A percentile compares a stretch with the other conserved stretches of the same genome.
Conservation (phyloP, 192 early-diverging fungal genomes). For the Entomortierella parvispora region DNA sequence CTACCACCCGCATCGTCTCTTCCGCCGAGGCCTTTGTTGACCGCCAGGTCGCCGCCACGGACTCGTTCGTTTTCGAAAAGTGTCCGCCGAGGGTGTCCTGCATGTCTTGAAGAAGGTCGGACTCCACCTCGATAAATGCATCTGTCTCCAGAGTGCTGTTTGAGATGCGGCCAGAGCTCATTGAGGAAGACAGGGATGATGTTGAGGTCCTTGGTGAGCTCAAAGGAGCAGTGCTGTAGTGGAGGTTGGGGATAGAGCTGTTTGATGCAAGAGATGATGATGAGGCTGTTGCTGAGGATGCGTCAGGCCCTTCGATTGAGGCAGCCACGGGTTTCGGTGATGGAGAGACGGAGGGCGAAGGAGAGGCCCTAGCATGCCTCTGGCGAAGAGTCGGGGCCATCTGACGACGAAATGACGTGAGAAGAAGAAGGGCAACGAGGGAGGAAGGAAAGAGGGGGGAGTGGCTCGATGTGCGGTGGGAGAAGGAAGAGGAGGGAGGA, state of each 20-base stretch:
- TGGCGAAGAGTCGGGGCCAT: constrained; percentile 46
- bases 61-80: constrained; percentile 43
- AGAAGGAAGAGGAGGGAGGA: too few species aligned
- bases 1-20: constrained; percentile 60
- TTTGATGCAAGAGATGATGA: too few species aligned
- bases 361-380: constrained; percentile 16
- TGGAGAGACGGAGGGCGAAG: constrained; percentile 9
- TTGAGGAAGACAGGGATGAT: background rate
- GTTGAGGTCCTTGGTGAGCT: too few species aligned
- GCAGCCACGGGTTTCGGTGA: constrained; percentile 9
- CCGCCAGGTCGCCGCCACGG: constrained; percentile 59
- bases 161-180: background rate
- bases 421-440: background rate
- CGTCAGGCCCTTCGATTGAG: background rate
- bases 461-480: background rate
- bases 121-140: constrained; percentile 49
- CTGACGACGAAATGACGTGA: background rate
- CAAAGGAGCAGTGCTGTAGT: too few species aligned
- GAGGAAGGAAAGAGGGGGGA: background rate
- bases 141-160: constrained; percentile 5
- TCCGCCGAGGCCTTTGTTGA: constrained; percentile 59
- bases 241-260: too few species aligned
- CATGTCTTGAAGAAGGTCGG: constrained; percentile 39
- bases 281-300: background rate
- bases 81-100: constrained; percentile 42